Conservation (phyloP, 441 rosid species). For the Erodium moschatum region DNA sequence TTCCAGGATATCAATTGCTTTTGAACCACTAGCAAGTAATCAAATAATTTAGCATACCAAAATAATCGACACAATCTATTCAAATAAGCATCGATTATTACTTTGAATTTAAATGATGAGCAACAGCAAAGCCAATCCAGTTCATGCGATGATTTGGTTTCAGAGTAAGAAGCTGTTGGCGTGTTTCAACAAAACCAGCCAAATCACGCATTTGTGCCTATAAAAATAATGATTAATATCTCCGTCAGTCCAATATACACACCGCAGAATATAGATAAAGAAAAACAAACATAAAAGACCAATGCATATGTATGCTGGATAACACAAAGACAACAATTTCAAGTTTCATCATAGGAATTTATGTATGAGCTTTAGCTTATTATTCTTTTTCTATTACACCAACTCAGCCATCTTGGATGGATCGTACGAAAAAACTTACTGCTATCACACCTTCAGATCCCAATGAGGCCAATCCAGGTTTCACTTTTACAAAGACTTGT, state of each 20-base stretch:
- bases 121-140: conserved; percentile 99
- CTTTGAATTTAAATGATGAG: conserved; percentile 90
- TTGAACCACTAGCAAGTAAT: conserved; percentile 49
- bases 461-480: no score
- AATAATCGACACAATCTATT: background rate
- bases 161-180: conserved; percentile 85
- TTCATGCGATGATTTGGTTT: conserved; percentile 99
- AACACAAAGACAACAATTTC: background rate
- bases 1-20: conserved; percentile 96
- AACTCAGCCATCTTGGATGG: no score
- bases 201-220: conserved; percentile 99
- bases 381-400: no score
- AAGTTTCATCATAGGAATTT: background rate
- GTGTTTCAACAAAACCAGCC: conserved; percentile 92
- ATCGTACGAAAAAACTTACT: no score
- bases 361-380: no score
- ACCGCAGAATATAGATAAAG: background rate
- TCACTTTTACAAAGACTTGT: no score
- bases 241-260: background rate
- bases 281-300: background rate
- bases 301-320: background rate
- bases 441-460: no score
- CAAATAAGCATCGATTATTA: conserved; percentile 28
- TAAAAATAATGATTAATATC: conserved; percentile 23
- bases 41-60: conserved; percentile 18